Evolutionary conservation across 768 basidiomycete species (phyloP).

Genomic region (Guyanaporus albipodus): DNA sequence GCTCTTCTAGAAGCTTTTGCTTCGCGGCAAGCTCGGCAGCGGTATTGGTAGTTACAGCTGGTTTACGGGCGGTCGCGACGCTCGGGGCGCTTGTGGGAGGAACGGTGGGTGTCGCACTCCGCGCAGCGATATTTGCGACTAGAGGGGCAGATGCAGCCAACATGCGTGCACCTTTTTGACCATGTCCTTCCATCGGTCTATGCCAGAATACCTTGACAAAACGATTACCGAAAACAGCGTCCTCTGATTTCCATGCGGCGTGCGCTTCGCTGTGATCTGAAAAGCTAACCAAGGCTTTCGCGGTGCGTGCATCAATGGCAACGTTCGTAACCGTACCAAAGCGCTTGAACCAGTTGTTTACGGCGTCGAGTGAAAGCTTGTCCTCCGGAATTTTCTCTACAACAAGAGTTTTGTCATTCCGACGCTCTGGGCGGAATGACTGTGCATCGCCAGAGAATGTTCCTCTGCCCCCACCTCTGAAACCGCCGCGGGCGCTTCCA

Average conservation of each 20-base stretch:
- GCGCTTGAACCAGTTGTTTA: slow-evolving; percentile 87
- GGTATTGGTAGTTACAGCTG: slow-evolving; percentile 31
- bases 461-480: slow-evolving; percentile 48
- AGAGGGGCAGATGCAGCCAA: slow-evolving; percentile 78
- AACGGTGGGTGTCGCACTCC: slow-evolving; percentile 46
- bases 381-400: slow-evolving; percentile 93
- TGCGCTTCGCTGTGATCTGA: slow-evolving; percentile 78
- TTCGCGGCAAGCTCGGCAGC: slow-evolving; percentile 62
- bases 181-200: slow-evolving; percentile 88
- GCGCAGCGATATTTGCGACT: slow-evolving; percentile 57
- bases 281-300: slow-evolving; percentile 88
- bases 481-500: slow-evolving; percentile 42
- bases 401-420: slow-evolving; percentile 78
- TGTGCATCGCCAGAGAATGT: slow-evolving; percentile 64
- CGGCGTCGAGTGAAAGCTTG: slow-evolving; percentile 68
- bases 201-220: slow-evolving; percentile 98
- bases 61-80: slow-evolving; percentile 34
- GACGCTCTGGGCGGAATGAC: slow-evolving; percentile 61
- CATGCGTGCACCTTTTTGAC: slow-evolving; percentile 69
- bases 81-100: slow-evolving; percentile 30
- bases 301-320: slow-evolving; percentile 68
- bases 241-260: slow-evolving; percentile 87
- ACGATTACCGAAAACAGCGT: slow-evolving; percentile 91
- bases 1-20: slow-evolving; percentile 72
- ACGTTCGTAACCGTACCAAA: slow-evolving; percentile 93